These are phyloP conservation scores for Pseudoperonospora humuli DNA, from an alignment of 352 stramenopile species.

Conservation along the genomic window DNA sequence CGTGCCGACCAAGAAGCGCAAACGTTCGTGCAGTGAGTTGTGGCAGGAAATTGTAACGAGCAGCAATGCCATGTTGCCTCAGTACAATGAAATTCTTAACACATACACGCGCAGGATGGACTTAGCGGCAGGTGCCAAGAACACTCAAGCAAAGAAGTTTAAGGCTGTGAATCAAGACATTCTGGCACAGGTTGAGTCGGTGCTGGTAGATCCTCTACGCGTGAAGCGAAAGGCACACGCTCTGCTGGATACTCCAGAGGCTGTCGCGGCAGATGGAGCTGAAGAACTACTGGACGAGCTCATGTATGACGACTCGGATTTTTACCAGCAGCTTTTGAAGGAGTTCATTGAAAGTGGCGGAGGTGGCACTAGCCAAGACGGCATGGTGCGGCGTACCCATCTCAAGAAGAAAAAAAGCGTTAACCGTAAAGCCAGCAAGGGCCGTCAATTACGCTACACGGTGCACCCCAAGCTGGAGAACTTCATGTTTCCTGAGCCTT, in stretches of 20 bases:
- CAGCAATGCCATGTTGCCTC: conserved; percentile 44
- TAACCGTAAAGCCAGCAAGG: conserved; percentile 86
- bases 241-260: conserved; percentile 30
- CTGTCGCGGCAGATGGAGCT: conserved; percentile 23
- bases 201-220: conserved; percentile 73
- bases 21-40: conserved; percentile 43
- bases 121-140: conserved; percentile 38
- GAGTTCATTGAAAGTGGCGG: conserved; percentile 81
- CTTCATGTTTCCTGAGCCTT: conserved; percentile 86
- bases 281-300: conserved; percentile 65
- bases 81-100: conserved; percentile 83
- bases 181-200: conserved; percentile 73
- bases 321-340: conserved; percentile 86
- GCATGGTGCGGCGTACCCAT: conserved; percentile 46
- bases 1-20: conserved; percentile 48
- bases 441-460: conserved; percentile 72
- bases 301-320: conserved; percentile 85
- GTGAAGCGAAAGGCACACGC: conserved; percentile 82
- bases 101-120: conserved; percentile 70
- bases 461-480: conserved; percentile 86
- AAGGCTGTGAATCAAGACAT: conserved; percentile 86
- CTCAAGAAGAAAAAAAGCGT: conserved; percentile 83
- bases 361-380: conserved; percentile 37
- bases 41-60: conserved; percentile 41
- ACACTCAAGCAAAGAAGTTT: conserved; percentile 76